Conservation (phyloP, 768 basidiomycete genomes). For the Amyloporia xantha region DNA sequence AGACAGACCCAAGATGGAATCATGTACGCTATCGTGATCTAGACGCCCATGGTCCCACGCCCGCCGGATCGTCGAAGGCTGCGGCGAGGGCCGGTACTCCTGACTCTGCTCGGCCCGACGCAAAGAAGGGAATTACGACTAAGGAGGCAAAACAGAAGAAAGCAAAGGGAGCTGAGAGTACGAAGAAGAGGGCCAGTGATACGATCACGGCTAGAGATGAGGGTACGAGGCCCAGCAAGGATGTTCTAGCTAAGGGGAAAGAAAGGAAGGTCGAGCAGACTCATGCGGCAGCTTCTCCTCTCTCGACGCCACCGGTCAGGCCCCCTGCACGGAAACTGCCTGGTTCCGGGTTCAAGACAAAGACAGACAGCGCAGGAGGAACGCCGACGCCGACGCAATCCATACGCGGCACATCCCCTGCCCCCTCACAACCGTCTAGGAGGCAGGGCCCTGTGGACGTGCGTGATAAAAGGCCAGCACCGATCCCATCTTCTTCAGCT, state of each 20-base stretch:
- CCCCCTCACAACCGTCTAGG: conserved; percentile 15
- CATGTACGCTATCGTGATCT: conserved; percentile 35
- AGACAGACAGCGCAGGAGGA: conserved; percentile 23
- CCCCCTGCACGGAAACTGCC: conserved; percentile 31
- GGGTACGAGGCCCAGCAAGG: conserved; percentile 20
- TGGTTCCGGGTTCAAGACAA: conserved; percentile 43
- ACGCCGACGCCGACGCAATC: conserved; percentile 12
- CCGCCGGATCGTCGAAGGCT: conserved; percentile 1
- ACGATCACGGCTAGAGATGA: conserved; percentile 44
- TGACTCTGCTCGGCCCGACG: conserved; percentile 15
- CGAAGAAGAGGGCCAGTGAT: conserved; percentile 13
- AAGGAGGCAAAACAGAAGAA: conserved; percentile 20
- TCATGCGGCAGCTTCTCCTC: conserved; percentile 7
- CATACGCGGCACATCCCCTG: conserved; percentile 10
- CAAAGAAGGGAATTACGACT: conserved; percentile 40
- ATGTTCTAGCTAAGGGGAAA: conserved; percentile 12
- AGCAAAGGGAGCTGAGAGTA: conserved; percentile 10
- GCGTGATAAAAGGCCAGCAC: conserved; percentile 21
- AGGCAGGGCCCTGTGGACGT: conserved; percentile 22
- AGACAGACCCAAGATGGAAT: conserved; percentile 58
- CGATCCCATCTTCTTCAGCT: conserved; percentile 26
- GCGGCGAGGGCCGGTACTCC: background rate
- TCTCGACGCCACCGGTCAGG: conserved; percentile 10
- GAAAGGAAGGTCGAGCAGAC: conserved; percentile 11
- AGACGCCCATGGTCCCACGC: background rate